Conservation (phyloP, 2,329 filamentous ascomycete species). For the Beauveria sp. region DNA sequence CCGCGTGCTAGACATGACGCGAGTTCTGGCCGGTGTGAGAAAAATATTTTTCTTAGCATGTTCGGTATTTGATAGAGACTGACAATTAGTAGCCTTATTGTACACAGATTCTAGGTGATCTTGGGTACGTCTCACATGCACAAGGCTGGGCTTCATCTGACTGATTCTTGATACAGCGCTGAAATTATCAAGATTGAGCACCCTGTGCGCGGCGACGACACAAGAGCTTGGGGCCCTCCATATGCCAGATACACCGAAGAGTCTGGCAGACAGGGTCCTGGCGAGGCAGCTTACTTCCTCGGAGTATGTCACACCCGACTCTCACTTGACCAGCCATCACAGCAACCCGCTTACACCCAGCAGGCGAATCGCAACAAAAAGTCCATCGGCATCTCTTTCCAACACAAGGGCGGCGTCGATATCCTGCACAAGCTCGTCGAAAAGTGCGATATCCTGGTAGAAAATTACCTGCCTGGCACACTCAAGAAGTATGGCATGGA, state of each 20-base stretch:
- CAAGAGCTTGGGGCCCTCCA: constrained; percentile 90
- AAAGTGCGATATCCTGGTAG: constrained; percentile 86
- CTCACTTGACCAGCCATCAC: neutral
- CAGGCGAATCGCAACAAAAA: constrained; percentile 97
- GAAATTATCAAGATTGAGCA: constrained; percentile 98
- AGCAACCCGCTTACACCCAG: constrained; percentile 12
- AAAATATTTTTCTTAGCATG: neutral
- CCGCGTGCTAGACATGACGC: constrained; percentile 90
- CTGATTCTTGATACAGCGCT: constrained; percentile 47
- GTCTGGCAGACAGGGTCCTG: constrained; percentile 56
- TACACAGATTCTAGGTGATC: constrained; percentile 90
- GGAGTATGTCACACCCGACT: constrained; percentile 47
- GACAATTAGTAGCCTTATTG: constrained; percentile 68
- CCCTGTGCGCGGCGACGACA: constrained; percentile 84
- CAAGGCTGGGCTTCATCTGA: neutral
- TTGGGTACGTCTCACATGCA: constrained; percentile 59
- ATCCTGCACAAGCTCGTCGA: constrained; percentile 80
- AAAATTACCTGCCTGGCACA: constrained; percentile 90
- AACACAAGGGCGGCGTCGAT: constrained; percentile 72
- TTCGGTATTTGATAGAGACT: neutral
- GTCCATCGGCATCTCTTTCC: constrained; percentile 85
- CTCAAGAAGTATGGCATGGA: constrained; percentile 89
- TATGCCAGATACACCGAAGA: constrained; percentile 70
- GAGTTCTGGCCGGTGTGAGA: constrained; percentile 85
- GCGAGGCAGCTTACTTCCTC: constrained; percentile 92